Evolutionary conservation across 208 protist genomes (phyloP).

Genomic region (Leishmania major): DNA sequence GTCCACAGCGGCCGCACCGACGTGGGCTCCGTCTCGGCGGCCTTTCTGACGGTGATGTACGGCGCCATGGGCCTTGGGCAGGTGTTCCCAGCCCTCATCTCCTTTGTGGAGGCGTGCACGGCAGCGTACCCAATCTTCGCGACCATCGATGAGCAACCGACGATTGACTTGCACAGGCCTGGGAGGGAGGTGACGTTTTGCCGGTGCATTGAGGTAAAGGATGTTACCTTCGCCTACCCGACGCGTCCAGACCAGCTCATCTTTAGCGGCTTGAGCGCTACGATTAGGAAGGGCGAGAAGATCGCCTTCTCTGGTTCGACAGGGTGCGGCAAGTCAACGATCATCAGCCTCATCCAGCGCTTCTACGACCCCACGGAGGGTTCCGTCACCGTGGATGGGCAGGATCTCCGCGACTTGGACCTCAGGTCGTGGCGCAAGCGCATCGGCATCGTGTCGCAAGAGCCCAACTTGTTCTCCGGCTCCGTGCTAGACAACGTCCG

Average conservation of each 20-base stretch:
- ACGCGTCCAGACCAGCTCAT: slow-evolving; percentile 66
- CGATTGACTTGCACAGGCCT: slow-evolving; percentile 49
- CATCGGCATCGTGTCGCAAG: slow-evolving; percentile 88
- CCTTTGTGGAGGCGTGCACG: slow-evolving; percentile 73
- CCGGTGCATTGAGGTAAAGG: slow-evolving; percentile 52
- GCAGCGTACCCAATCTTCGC: slow-evolving; percentile 80
- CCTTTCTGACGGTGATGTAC: slow-evolving; percentile 72
- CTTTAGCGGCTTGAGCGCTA: slow-evolving; percentile 66
- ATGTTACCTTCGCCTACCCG: slow-evolving; percentile 85
- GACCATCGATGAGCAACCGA: slow-evolving; percentile 72
- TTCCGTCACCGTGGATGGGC: slow-evolving; percentile 65
- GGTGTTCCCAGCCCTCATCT: slow-evolving; percentile 51
- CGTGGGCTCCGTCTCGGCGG: slow-evolving; percentile 50
- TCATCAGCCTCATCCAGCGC: slow-evolving; percentile 75
- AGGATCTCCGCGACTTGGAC: slow-evolving; percentile 53
- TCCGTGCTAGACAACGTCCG: slow-evolving; percentile 79
- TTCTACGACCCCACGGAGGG: slow-evolving; percentile 84
- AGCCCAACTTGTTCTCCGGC: slow-evolving; percentile 77
- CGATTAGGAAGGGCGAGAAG: slow-evolving; percentile 68
- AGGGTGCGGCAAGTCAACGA: slow-evolving; percentile 88
- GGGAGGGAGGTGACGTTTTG: slow-evolving; percentile 44
- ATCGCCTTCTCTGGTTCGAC: slow-evolving; percentile 78
- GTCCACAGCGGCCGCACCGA: slow-evolving; percentile 46
- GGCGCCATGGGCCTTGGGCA: slow-evolving; percentile 65
- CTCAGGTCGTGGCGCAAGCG: slow-evolving; percentile 59